Evolutionary conservation across 495 filamentous ascomycete genomes (phyloP), one percentile per base, ranked within the genome.

Genomic region (Glarea lozoyensis): DNA sequence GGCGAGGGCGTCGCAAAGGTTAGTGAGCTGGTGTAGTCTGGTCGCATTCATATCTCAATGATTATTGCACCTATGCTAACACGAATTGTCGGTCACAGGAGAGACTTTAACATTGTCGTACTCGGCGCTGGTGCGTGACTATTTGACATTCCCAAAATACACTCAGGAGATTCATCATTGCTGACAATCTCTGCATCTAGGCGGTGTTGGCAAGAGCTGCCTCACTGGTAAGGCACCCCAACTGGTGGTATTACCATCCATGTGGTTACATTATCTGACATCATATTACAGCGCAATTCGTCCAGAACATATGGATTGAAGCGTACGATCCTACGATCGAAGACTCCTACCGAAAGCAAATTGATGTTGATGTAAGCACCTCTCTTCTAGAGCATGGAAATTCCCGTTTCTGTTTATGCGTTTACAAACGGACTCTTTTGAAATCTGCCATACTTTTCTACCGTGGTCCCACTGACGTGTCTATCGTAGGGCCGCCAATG

Each of bases 261-360:
- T 22, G 10, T 35, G 25, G 37, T 34, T 13, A 41, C 38, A 21
- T 49, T 25, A 20, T 11, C 42, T 55, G 40, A 46, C 35, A 15
- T 34, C 25, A 35, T 46, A 29, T 18, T 35, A 55, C 64, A 95
- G 92, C 92, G 49, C 92, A 98, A 75, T 98, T 98, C 62, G 92
- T 97, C 15, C 92, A 97, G 61, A 94, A 96, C 71, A 86, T 95
- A 34, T 98, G 93, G 88, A 95, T 98, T 59, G 92, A 98, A 65
- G 89, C 84, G 61, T 98, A 98, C 65, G 92, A 98, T 63, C 92
- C 92, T 3, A 98, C 92, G 7, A 97, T 98, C 57, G 92, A 98
- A 65, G 88, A 98, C 65, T 94, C 92, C 32, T 98, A 97, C 62
- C 73, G 88, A 36, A 96, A 94, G 57, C 85, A 90, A 52, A 82